These are phyloP conservation scores for Nissolia schottii DNA, from an alignment of 306 rosid species.

Conservation along the genomic window DNA sequence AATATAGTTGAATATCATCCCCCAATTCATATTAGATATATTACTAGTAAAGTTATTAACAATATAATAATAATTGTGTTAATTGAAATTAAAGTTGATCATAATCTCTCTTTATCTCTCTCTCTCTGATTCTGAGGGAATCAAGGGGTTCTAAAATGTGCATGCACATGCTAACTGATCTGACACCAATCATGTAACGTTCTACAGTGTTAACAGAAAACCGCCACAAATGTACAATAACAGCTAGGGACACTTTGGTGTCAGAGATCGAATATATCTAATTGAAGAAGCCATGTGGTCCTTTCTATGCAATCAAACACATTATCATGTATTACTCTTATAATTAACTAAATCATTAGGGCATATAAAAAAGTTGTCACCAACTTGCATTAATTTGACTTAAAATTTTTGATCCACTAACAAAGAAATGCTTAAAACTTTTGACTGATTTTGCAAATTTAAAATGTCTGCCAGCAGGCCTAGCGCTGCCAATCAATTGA, in stretches of 20 bases:
- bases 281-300: conserved; percentile 30
- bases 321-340: not conserved
- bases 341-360: not conserved
- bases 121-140: not conserved
- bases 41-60: not conserved
- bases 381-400: conserved; percentile 22
- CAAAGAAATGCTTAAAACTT: too few species aligned
- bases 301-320: not conserved
- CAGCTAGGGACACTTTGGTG: conserved; percentile 25
- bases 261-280: conserved; percentile 26
- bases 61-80: not conserved
- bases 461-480: not conserved
- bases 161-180: conserved; percentile 27
- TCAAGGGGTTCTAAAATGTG: not conserved
- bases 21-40: not conserved
- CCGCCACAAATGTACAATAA: conserved; percentile 25
- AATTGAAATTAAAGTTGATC: not conserved
- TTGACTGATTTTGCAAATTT: conserved; percentile 1
- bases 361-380: conserved; percentile 6
- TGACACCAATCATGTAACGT: conserved; percentile 16
- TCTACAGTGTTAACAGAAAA: conserved; percentile 34
- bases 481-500: not conserved
- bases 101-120: not conserved
- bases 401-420: too few species aligned
- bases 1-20: not conserved